Evolutionary conservation across 1,284 basidiomycete genomes (phyloP), one percentile per base, ranked within the genome.

Genomic region (Ganoderma lingzhi): DNA sequence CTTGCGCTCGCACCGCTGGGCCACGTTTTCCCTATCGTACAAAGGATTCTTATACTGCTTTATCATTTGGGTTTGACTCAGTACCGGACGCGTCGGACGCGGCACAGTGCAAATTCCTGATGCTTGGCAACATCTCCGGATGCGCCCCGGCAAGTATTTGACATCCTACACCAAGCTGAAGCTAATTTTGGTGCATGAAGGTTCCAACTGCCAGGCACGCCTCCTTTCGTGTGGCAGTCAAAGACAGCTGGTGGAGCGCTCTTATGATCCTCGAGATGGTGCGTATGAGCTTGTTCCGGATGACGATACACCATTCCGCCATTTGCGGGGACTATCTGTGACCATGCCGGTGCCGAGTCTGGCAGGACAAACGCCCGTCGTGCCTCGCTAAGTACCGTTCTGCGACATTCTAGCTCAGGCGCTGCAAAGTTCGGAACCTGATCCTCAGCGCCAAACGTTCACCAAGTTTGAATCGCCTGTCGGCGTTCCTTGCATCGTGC

Each of bases 301-400:
- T 59, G 35, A 59, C 37, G 56, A 39, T 59, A 30, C n/a, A 12
- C 35, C 56, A 23, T 59, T 39, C 17, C 9, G 32, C 56, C 35
- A 39, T 15, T 12, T 39, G 15, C 35, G 10, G 19, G 12, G 10
- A 15, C 32, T n/a, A 19, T 39, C 35, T 39, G 23, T 19, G 35
- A 51, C 1, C 14, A 39, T 28, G 35, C 32, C 32, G 28, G 19
- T 39, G 44, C 28, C 45, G n/a, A 19, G 45, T 37, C 48, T 14
- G 45, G 45, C n/a, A n/a, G 48, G 23, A 53, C 62, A 32, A 37
- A 39, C 35, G 8, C 19, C 17, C 23, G 48, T 42, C 39, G 59
- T 48, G 39, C n/a, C 45, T 66, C 65, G 32, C 62, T 55, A n/a
- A 44, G 53, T 66, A 55, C 60, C 65, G 44, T 42, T 66, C 39